A percentile compares a stretch with the other conserved stretches of the same genome.
These are phyloP conservation scores for Yamadazyma pseudoaaseri DNA, from an alignment of 1,139 yeast genomes.

Conservation along the genomic window DNA sequence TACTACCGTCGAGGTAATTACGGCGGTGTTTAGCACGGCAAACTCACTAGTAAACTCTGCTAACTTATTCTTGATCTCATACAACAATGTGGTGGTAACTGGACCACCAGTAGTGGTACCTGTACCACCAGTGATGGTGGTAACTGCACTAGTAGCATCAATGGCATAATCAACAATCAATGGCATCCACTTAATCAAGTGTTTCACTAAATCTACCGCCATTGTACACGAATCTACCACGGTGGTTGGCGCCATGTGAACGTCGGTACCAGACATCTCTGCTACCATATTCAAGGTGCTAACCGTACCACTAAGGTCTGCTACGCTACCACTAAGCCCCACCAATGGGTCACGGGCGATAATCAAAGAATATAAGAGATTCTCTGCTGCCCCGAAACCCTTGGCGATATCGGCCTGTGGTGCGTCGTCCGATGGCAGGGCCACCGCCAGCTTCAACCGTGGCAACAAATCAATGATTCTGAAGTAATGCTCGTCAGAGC, in stretches of 20 bases:
- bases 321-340: constrained; percentile 22
- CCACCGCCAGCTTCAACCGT: constrained; percentile 64
- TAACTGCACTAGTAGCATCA: constrained; percentile 12
- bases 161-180: constrained; percentile 49
- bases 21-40: constrained; percentile 12
- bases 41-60: constrained; percentile 13
- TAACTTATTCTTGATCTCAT: constrained; percentile 20
- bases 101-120: constrained; percentile 8
- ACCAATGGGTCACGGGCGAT: constrained; percentile 48
- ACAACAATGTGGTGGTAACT: constrained; percentile 17
- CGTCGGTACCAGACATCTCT: constrained; percentile 12
- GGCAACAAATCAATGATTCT: constrained; percentile 79
- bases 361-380: constrained; percentile 56
- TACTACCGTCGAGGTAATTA: constrained; percentile 10
- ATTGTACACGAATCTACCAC: constrained; percentile 17
- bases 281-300: constrained; percentile 11
- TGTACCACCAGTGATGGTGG: not conserved
- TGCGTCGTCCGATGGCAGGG: constrained; percentile 66
- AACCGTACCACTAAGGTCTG: constrained; percentile 4
- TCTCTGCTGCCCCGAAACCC: constrained; percentile 79
- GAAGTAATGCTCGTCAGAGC: constrained; percentile 61
- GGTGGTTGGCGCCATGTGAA: constrained; percentile 16
- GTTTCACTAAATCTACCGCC: constrained; percentile 16
- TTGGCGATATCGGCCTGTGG: constrained; percentile 73
- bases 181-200: constrained; percentile 43